These are phyloP conservation scores for Liriodendron chinense DNA, from an alignment of 164 flowering plant species.

Conservation along the genomic window DNA sequence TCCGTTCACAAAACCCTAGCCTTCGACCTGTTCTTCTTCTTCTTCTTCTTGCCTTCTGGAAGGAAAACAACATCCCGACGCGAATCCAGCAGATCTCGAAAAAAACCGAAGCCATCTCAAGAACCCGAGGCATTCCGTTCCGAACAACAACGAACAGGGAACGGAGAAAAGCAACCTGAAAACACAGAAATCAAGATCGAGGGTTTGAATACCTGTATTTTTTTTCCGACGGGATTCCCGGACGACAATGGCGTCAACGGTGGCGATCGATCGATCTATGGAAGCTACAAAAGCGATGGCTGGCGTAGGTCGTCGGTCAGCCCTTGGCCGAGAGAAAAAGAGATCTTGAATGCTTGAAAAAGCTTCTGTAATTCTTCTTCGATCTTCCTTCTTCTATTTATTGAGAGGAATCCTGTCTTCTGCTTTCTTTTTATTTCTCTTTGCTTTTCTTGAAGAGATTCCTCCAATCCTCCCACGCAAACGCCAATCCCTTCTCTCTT, in stretches of 20 bases:
- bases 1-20: conserved; percentile 9
- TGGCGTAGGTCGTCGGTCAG: neutral
- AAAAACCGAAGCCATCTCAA: neutral
- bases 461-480: conserved; percentile 7
- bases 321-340: neutral
- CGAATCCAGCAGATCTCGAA: conserved; percentile 4
- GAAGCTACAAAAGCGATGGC: neutral
- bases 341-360: neutral
- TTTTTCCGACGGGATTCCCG: neutral
- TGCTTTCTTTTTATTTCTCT: neutral
- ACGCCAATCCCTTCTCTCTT: neutral
- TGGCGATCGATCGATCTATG: no score
- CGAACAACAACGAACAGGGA: neutral
- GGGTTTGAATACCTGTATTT: conserved; percentile 26
- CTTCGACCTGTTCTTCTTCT: neutral
- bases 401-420: neutral
- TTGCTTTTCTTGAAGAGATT: conserved; percentile 1
- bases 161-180: conserved; percentile 16
- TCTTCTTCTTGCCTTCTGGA: neutral
- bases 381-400: neutral
- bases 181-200: conserved; percentile 21
- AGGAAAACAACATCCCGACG: neutral
- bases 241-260: neutral
- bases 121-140: conserved; percentile 3
- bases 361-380: neutral